These are phyloP conservation scores for Lentinula lateritia DNA, from an alignment of 768 basidiomycete species.

Conservation along the genomic window DNA sequence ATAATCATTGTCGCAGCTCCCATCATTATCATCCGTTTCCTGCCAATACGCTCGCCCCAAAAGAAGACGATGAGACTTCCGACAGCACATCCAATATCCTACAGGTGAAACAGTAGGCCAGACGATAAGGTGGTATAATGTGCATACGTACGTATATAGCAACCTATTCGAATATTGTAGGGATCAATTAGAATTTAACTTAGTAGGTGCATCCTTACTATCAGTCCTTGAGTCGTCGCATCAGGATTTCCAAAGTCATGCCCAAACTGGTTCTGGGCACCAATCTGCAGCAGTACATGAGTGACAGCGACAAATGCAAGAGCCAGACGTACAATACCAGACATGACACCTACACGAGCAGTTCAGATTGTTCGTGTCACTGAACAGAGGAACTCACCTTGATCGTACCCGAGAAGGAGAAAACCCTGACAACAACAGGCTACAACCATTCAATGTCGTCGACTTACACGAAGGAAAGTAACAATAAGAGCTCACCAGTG, in stretches of 20 bases:
- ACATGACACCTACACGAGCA: conserved; percentile 25
- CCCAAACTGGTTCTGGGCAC: conserved; percentile 36
- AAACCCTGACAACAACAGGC: conserved; percentile 37
- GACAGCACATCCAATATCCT: conserved; percentile 35
- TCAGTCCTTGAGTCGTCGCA: conserved; percentile 31
- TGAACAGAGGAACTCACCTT: conserved; percentile 12
- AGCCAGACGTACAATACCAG: conserved; percentile 25
- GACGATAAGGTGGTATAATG: neutral
- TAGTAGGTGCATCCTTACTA: conserved; percentile 19
- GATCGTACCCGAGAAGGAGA: conserved; percentile 30
- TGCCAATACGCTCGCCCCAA: conserved; percentile 30
- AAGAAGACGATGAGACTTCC: conserved; percentile 32
- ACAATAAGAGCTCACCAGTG: conserved; percentile 20
- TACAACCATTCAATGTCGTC: conserved; percentile 5
- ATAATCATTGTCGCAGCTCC: conserved; percentile 32
- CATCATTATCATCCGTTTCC: conserved; percentile 33
- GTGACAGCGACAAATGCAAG: neutral
- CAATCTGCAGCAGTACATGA: conserved; percentile 20
- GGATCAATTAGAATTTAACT: neutral
- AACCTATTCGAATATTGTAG: conserved; percentile 9
- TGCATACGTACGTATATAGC: conserved; percentile 27
- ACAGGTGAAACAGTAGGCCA: neutral
- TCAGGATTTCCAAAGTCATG: conserved; percentile 30
- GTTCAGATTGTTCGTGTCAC: neutral
- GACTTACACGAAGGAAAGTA: neutral